These are phyloP conservation scores for Lagenaria siceraria DNA, from an alignment of 306 rosid genomes.

Conservation along the genomic window DNA sequence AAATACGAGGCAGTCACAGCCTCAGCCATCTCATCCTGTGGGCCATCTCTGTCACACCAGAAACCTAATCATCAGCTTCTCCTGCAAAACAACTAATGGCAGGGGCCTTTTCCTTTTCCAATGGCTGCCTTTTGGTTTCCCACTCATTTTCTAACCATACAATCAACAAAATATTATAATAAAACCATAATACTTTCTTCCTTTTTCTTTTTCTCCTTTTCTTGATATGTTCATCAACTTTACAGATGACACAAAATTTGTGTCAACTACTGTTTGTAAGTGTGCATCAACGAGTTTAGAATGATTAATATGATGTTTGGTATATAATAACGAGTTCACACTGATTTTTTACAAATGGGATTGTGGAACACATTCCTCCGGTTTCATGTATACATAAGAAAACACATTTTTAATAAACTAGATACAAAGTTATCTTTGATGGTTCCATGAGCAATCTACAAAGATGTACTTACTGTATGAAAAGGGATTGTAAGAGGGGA, in stretches of 20 bases:
- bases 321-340: not conserved
- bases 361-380: not conserved
- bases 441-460: not conserved
- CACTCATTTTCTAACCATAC: not conserved
- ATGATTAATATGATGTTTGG: not conserved
- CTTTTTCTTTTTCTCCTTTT: not conserved
- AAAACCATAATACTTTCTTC: not conserved
- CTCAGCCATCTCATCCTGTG: not conserved
- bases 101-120: not conserved
- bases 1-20: not conserved
- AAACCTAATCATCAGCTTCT: not conserved
- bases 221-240: not conserved
- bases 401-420: not conserved
- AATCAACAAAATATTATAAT: not conserved
- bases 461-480: not conserved
- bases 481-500: not conserved
- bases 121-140: not conserved
- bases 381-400: no score
- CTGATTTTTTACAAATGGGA: not conserved
- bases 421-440: not conserved
- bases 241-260: not conserved
- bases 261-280: not conserved
- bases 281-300: not conserved
- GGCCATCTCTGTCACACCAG: not conserved
- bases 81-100: not conserved